Percentiles rank a stretch among this genome's conserved stretches.
These are phyloP conservation scores for Thelephora terrestris DNA, from an alignment of 1,284 basidiomycete species.

Conservation along the genomic window DNA sequence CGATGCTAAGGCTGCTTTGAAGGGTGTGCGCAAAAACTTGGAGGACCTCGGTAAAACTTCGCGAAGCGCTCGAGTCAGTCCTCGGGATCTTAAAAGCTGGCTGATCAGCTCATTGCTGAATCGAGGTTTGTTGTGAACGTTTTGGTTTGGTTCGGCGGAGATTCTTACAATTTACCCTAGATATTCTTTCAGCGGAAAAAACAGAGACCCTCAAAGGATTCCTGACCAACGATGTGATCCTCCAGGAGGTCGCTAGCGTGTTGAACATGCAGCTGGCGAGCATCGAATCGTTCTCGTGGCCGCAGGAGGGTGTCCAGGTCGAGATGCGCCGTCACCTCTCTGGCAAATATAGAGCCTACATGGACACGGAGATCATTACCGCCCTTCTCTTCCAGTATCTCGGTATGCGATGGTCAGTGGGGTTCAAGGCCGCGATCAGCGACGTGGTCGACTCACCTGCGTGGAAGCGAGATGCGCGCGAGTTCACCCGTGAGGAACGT, in stretches of 20 bases:
- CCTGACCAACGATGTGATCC: constrained; percentile 25
- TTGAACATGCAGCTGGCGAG: constrained; percentile 32
- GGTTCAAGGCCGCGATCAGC: constrained; percentile 23
- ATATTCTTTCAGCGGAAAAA: constrained; percentile 30
- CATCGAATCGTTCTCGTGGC: constrained; percentile 32
- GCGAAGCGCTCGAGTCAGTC: constrained; percentile 16
- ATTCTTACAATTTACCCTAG: constrained; percentile 23
- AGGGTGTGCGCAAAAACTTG: constrained; percentile 21
- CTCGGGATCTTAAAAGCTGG: constrained; percentile 15
- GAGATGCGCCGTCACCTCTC: constrained; percentile 35
- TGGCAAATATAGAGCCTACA: constrained; percentile 36
- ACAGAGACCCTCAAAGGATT: constrained; percentile 29
- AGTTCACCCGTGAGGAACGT: neutral
- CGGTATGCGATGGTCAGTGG: constrained; percentile 31
- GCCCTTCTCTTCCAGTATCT: constrained; percentile 33
- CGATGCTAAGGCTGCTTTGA: constrained; percentile 19
- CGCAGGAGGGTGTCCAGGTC: constrained; percentile 26
- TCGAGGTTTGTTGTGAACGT: neutral
- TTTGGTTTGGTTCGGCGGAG: constrained; percentile 16
- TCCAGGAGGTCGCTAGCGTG: constrained; percentile 31
- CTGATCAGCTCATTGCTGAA: neutral
- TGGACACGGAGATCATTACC: constrained; percentile 35
- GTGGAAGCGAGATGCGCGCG: constrained; percentile 14
- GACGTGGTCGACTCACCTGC: constrained; percentile 24
- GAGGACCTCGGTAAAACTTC: constrained; percentile 18